These are phyloP conservation scores for Daedalea quercina DNA, from an alignment of 768 basidiomycete species.

Conservation along the genomic window DNA sequence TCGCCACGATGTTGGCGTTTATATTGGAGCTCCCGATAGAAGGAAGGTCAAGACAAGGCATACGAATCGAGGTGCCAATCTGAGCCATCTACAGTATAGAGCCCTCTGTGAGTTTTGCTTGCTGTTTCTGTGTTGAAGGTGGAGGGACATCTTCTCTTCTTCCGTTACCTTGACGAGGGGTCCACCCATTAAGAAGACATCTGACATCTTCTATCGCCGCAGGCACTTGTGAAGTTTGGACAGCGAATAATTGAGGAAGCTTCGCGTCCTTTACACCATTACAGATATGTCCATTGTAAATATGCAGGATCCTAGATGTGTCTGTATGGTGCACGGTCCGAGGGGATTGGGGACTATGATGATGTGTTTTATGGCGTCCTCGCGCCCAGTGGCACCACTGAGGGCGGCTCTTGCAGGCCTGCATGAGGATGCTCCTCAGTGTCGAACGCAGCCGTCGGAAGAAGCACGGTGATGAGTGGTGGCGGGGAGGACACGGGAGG, in stretches of 20 bases:
- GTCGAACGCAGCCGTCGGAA: neutral
- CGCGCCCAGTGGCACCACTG: neutral
- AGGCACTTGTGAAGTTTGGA: neutral
- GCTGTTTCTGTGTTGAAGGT: neutral
- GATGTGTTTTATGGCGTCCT: neutral
- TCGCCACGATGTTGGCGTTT: too few relatives aligned
- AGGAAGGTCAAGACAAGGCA: too few relatives aligned
- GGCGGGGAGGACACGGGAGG: neutral
- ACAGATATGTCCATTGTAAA: neutral
- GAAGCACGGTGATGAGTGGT: neutral
- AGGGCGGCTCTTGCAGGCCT: neutral
- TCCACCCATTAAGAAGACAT: neutral
- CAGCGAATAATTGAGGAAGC: too few relatives aligned
- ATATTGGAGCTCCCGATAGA: too few relatives aligned
- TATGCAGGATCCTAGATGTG: neutral
- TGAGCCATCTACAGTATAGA: too few relatives aligned
- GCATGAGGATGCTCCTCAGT: neutral
- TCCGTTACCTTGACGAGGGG: neutral
- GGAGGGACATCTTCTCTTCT: neutral
- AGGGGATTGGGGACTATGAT: neutral
- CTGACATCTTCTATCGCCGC: neutral
- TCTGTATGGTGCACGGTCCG: too few relatives aligned
- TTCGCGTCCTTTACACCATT: too few relatives aligned
- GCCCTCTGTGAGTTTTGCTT: neutral
- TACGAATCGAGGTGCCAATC: too few relatives aligned